Conservation (phyloP, 2,329 filamentous ascomycete species). For the Metarhizium rileyi region DNA sequence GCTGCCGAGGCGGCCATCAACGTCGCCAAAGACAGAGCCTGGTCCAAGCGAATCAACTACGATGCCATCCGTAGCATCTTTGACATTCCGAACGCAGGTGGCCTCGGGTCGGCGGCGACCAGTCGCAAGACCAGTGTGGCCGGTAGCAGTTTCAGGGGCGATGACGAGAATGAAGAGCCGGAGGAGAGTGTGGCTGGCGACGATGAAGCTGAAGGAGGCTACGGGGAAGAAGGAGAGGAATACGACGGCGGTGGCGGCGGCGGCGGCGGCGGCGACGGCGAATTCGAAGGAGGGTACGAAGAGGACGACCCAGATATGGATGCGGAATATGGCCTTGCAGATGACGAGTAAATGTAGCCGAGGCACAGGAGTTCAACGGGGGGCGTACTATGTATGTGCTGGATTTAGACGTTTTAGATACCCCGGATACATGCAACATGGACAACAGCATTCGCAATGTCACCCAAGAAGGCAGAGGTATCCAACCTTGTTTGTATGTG, state of each 20-base stretch:
- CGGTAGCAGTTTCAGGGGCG: slow-evolving; percentile 25
- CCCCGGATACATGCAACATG: not conserved
- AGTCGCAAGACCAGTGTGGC: slow-evolving; percentile 33
- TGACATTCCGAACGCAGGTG: slow-evolving; percentile 32
- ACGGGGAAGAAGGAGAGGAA: slow-evolving; percentile 25
- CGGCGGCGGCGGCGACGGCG: slow-evolving; percentile 23
- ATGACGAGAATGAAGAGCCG: slow-evolving; percentile 24
- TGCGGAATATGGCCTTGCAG: slow-evolving; percentile 17
- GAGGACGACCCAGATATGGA: slow-evolving; percentile 29
- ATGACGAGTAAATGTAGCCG: not conserved
- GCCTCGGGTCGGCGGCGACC: slow-evolving; percentile 40
- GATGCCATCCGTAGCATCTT: slow-evolving; percentile 51
- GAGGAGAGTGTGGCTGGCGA: slow-evolving; percentile 27
- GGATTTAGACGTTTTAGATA: not conserved
- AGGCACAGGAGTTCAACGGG: not conserved
- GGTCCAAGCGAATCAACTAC: slow-evolving; percentile 70
- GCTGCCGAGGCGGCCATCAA: slow-evolving; percentile 60
- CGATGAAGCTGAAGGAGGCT: slow-evolving; percentile 20
- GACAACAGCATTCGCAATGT: too few relatives aligned
- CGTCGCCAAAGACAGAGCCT: slow-evolving; percentile 57
- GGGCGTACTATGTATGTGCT: not conserved
- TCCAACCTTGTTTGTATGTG: too few relatives aligned
- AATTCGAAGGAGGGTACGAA: slow-evolving; percentile 24
- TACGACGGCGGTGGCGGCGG: slow-evolving; percentile 26
- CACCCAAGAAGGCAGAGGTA: too few relatives aligned